Base-by-base conservation (phyloP, 2,329 filamentous ascomycete genomes). In the Dryadomyces quercivorus region DNA sequence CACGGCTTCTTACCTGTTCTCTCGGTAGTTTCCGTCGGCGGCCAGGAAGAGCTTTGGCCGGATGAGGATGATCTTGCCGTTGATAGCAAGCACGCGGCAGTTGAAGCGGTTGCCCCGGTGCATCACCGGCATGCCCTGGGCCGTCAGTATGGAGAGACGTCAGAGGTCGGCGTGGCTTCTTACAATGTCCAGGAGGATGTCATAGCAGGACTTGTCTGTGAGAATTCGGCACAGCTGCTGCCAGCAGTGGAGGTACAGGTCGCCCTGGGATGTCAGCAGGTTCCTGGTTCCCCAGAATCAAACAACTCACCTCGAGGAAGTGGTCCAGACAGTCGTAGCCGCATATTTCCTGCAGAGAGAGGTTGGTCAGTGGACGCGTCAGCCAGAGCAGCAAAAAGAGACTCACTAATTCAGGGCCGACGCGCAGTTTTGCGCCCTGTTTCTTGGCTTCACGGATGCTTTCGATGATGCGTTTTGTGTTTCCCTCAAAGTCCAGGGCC, bases 321-420 rank as follows among this genome's bases (percentile, higher is more conserved):
- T 86, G 83, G 64, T 89, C 85, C 7, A 86, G 75, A 62, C 81
- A 79, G 54, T 75, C 80, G 72, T 85, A 86, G 48, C 81, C 82
- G n/a, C 65, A 68, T 47, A 75, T 71, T 62, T 78, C 75, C 58
- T 59, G 13, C 8, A 49, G 10, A 18, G 22, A 31, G 26, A 31
- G 20, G 10, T 8, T n/a, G 7, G 10, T 42, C 34, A 20, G 9
- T 10, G 18, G 5, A 9, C 15, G 13, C 16, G 31, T 12, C 18
- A 9, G 10, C 15, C n/a, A 1, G 18, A 5, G 5, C 22, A 13
- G 36, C 31, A 20, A 21, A 15, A 5, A 16, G 2, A 40, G 26
- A 6, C 47, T 26, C 42, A 59, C 58, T 18, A 76, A 67, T 63
- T 75, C 80, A 3, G 76, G 80, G 12, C 80, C 80, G n/a, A 81